Conservation (phyloP, 83 land plant species). For the Larix sibirica region DNA sequence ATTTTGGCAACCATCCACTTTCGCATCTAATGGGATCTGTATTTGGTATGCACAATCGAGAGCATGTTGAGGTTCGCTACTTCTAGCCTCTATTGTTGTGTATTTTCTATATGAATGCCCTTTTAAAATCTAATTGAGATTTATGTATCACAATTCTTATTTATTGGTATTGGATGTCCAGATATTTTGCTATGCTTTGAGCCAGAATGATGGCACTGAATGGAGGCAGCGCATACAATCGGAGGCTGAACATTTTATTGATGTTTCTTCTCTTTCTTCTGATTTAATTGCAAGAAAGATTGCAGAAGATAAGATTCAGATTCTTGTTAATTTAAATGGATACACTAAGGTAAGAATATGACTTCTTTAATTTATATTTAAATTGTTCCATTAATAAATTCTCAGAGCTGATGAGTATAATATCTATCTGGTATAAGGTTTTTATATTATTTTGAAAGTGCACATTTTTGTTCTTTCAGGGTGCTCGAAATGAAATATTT, state of each 20-base stretch:
- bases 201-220: conserved; percentile 96
- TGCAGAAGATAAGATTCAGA: conserved; percentile 84
- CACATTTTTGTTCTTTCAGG: conserved; percentile 39
- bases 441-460: not conserved
- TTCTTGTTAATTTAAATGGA: conserved; percentile 93
- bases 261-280: conserved; percentile 91
- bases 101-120: not conserved
- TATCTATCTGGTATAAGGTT: not conserved
- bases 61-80: conserved; percentile 83
- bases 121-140: not conserved
- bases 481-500: conserved; percentile 98
- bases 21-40: conserved; percentile 99
- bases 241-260: conserved; percentile 97
- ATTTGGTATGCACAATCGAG: conserved; percentile 94
- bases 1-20: conserved; percentile 98
- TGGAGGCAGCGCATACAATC: conserved; percentile 88
- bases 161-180: conserved; percentile 22
- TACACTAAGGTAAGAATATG: conserved; percentile 82
- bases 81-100: not conserved
- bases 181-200: conserved; percentile 98
- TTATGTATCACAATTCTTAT: not conserved
- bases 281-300: conserved; percentile 89
- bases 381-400: not conserved
- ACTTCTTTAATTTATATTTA: not conserved
- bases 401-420: too few relatives aligned